Percentiles rank a stretch among this genome's conserved stretches.
phyloP scores from a whole-genome alignment of 305 asterid species.

The Andrographis paniculata region DNA sequence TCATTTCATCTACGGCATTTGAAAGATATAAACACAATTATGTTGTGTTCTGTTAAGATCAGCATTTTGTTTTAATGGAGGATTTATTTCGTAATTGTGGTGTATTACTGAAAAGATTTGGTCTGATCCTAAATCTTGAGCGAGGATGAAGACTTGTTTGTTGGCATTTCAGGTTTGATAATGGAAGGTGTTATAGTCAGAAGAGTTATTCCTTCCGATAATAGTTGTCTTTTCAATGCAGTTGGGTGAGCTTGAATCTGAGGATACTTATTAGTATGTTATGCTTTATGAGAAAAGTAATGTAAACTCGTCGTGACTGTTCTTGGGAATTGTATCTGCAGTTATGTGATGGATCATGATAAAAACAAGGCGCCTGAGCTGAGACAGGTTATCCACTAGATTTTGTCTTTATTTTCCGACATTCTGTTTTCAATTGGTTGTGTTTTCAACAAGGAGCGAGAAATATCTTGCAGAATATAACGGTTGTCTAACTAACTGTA shows the following conservation, averaged over 20 bases:
- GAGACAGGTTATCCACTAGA: constrained; percentile 60
- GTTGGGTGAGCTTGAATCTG: constrained; percentile 55
- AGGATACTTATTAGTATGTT: constrained; percentile 1
- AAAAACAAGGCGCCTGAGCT: constrained; percentile 72
- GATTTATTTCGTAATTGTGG: too few relatives aligned
- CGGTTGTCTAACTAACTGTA: too few relatives aligned
- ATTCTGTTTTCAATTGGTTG: too few relatives aligned
- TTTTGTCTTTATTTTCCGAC: constrained; percentile 7
- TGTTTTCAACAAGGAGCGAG: too few relatives aligned
- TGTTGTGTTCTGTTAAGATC: too few relatives aligned
- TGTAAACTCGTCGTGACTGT: constrained; percentile 5
- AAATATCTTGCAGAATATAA: too few relatives aligned
- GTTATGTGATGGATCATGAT: constrained; percentile 91
- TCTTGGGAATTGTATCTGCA: constrained; percentile 26
- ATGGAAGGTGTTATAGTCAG: constrained; percentile 77
- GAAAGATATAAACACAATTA: too few relatives aligned
- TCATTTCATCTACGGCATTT: too few relatives aligned
- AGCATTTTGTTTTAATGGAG: too few relatives aligned
- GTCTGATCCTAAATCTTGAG: too few relatives aligned
- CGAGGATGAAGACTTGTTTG: too few relatives aligned
- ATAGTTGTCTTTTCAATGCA: constrained; percentile 95
- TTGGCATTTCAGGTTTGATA: constrained; percentile 38
- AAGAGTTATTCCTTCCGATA: constrained; percentile 91
- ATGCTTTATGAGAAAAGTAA: background rate
- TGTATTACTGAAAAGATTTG: too few relatives aligned